Percentiles rank a stretch among this genome's conserved stretches.
phyloP scores from a whole-genome alignment of 1,284 basidiomycete species.

The Sanghuangporus sanghuang region DNA sequence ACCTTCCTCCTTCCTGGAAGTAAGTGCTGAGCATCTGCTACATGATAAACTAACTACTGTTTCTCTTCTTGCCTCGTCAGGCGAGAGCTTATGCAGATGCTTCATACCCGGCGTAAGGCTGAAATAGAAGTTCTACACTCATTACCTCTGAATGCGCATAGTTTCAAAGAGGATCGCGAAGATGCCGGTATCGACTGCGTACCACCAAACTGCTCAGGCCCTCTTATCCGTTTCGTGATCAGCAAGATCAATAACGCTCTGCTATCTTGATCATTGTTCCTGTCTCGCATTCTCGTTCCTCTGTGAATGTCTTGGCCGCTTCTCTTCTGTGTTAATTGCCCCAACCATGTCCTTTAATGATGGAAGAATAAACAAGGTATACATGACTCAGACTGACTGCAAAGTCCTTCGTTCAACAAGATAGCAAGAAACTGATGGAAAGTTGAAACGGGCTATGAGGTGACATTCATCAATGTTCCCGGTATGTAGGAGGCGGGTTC shows the following conservation, averaged over 20 bases:
- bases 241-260: slow-evolving; percentile 5
- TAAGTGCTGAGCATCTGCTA: slow-evolving; percentile 30
- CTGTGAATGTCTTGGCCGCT: not conserved
- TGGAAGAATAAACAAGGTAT: not conserved
- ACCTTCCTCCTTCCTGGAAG: slow-evolving; percentile 69
- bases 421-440: not conserved
- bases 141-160: not conserved
- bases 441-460: not conserved
- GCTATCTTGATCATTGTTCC: not conserved
- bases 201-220: not conserved
- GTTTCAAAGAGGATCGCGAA: not conserved
- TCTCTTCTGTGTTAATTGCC: not conserved
- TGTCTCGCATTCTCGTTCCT: not conserved
- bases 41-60: not conserved
- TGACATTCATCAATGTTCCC: not conserved
- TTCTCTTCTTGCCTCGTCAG: slow-evolving; percentile 33
- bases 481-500: slow-evolving; percentile 8
- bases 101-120: slow-evolving; percentile 77
- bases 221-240: slow-evolving; percentile 8
- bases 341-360: not conserved
- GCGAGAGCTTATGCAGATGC: slow-evolving; percentile 73
- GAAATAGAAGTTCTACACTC: slow-evolving; percentile 67
- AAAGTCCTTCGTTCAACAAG: not conserved
- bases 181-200: not conserved
- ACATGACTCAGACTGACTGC: not conserved